Evolutionary conservation across 176 grass and related monocot genomes (phyloP), one percentile per base, ranked within the genome.

Genomic region (Musa schizocarpa): DNA sequence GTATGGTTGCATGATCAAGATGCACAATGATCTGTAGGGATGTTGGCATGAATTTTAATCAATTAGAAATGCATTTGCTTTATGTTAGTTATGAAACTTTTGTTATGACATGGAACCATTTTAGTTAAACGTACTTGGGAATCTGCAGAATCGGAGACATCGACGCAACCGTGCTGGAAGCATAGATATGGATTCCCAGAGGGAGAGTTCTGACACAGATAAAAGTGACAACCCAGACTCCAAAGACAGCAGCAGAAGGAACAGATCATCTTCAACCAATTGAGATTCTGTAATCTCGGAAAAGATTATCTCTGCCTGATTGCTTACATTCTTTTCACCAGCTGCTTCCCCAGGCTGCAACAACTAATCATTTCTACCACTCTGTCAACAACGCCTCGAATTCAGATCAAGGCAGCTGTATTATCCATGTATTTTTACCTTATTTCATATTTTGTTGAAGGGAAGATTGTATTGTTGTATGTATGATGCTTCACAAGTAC

Each of bases 91-190:
- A 43, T 0, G 34, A 43, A 43, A 43, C 4, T 43, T 43, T 43
- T 2, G 4, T 13, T 5, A 22, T 9, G 16, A 6, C 1, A 13
- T 26, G 11, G 17, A 49, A 22, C 34, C 1, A 49, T 43, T 67
- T 57, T 13, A 67, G 9, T 63, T 53, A 34, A 66, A 49, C 9
- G 48, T 26, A 27, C 49, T 57, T 73, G 20, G n/a, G 73, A 16
- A 27, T 91, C 79, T 87, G 69, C 85, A 99, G 95, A 90, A 99
- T 74, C 81, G 88, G 66, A 99, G 82, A 70, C 88, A 91, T 27
- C 81, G 88, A 27, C 86, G 78, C 20, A 90, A 87, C 58, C 75
- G 83, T 57, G 72, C 63, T 20, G 84, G 80, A 43, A 89, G 27
- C 69, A 79, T 82, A 52, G 88, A 92, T 75, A 86, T 81, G 0